A percentile compares a stretch with the other conserved stretches of the same genome.
phyloP scores from a whole-genome alignment of 2,329 filamentous ascomycete genomes.

The Pseudocercospora vitis region DNA sequence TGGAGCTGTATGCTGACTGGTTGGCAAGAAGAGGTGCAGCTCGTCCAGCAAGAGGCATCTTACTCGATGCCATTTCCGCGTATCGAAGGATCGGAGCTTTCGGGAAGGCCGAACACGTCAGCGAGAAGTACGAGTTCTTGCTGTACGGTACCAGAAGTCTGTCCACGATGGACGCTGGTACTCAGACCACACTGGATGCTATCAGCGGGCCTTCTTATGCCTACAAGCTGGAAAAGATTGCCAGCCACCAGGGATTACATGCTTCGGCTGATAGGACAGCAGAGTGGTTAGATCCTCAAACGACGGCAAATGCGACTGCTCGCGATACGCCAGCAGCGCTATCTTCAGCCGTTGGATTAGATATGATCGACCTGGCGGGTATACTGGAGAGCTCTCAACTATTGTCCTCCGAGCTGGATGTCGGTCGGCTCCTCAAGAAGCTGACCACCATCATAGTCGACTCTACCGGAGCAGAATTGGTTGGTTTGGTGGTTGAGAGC shows the following conservation, averaged over 20 bases:
- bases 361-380: constrained; percentile 79
- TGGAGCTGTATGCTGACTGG: constrained; percentile 72
- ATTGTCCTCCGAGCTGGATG: constrained; percentile 73
- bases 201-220: constrained; percentile 42
- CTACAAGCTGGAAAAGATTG: constrained; percentile 47
- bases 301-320: constrained; percentile 35
- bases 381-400: constrained; percentile 78
- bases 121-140: constrained; percentile 66
- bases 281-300: constrained; percentile 52
- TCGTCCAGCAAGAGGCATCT: constrained; percentile 66
- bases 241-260: constrained; percentile 42
- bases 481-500: constrained; percentile 72
- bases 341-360: constrained; percentile 63
- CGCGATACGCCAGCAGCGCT: constrained; percentile 38
- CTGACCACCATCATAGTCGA: constrained; percentile 81
- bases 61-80: constrained; percentile 66
- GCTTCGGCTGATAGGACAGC: constrained; percentile 49
- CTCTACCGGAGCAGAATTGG: constrained; percentile 71
- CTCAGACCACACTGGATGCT: constrained; percentile 67
- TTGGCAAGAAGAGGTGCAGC: constrained; percentile 65
- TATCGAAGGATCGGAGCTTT: constrained; percentile 69
- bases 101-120: constrained; percentile 67
- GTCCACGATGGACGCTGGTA: constrained; percentile 61
- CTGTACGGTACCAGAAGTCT: constrained; percentile 63
- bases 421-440: constrained; percentile 73